Evolutionary conservation across 805 yeast genomes (phyloP), one percentile per base, ranked within the genome.

Genomic region (Yamadazyma kitorensis): DNA sequence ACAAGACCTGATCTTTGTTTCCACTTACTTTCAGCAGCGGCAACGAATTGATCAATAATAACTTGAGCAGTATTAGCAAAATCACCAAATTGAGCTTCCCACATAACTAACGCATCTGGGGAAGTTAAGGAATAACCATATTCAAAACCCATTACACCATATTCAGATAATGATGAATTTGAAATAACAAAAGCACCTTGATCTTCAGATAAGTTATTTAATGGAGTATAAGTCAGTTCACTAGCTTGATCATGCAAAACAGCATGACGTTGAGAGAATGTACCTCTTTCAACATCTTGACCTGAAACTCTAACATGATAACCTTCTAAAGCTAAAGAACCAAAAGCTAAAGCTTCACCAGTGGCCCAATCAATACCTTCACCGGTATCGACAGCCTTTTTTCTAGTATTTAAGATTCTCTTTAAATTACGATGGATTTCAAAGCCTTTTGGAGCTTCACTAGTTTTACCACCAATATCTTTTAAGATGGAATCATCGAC

Each of bases 41-140:
- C 85, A 57, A 93, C 78, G 62, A 93, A 93, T 73, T 93, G 98
- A 65, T 93, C 99, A 51, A 86, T 76, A 51, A 93, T 85, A 45
- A 93, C 98, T 73, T 93, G 98, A 13, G 97, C 98, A 49, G 98
- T 93, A 76, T 93, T 93, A 55, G 98, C 99, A 56, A 93, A 93
- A 71, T 93, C 99, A 78, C 99, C 99, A 54, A 93, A 93, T 74
- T 93, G 99, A 39, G 98, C 98, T 72, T 93, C 99, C 99, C 99
- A 93, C 72, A 84, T 82, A 33, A 91, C 97, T 40, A 86, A 78
- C 36, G 96, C 93, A 58, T 93, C 97, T 49, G 99, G 99, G 33
- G 95, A 86, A 42, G 96, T 86, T 66, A 93, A 75, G 6, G 98
- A 91, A 74, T 93, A 93, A 70, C 99, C 99, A 61, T 93, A 93